These are phyloP conservation scores for Rhodosporidiobolus sp. DNA, from an alignment of 768 basidiomycete species.

Conservation along the genomic window DNA sequence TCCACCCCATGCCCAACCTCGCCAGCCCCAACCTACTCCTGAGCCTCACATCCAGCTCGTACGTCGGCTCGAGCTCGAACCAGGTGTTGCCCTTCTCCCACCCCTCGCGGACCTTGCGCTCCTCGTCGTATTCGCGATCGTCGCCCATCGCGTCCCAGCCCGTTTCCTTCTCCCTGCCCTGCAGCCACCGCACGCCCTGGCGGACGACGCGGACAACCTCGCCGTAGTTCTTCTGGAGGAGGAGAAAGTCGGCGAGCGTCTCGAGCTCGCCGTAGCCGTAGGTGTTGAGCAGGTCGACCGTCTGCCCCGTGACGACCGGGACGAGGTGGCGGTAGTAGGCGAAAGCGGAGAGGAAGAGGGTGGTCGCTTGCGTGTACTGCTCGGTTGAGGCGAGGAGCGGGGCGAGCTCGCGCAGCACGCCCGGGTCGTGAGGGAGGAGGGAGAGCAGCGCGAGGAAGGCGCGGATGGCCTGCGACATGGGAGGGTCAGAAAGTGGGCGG, in stretches of 20 bases:
- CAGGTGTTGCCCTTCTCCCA: conserved; percentile 52
- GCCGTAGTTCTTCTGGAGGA: conserved; percentile 65
- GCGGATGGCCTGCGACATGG: conserved; percentile 55
- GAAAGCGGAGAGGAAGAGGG: conserved; percentile 70
- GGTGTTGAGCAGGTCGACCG: conserved; percentile 50
- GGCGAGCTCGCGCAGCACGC: conserved; percentile 72
- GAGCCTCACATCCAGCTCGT: conserved; percentile 68
- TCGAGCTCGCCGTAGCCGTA: conserved; percentile 65
- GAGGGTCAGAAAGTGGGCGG: not conserved
- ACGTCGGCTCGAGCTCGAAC: conserved; percentile 45
- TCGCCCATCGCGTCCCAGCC: conserved; percentile 81
- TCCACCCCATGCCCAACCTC: conserved; percentile 72
- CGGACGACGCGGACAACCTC: conserved; percentile 67
- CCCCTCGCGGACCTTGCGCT: conserved; percentile 46
- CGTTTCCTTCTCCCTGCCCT: conserved; percentile 67
- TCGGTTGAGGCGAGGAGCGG: conserved; percentile 70
- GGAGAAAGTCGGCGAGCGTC: conserved; percentile 78
- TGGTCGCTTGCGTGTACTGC: conserved; percentile 63
- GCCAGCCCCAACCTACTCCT: conserved; percentile 79
- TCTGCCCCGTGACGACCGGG: conserved; percentile 50
- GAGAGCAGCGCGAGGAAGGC: conserved; percentile 70
- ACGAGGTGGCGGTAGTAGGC: conserved; percentile 61
- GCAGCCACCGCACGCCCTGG: conserved; percentile 82
- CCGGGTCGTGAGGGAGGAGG: conserved; percentile 72
- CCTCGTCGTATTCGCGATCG: conserved; percentile 76